phyloP scores from a whole-genome alignment of 106 monocot species.

The Dendrobium chrysotoxum region DNA sequence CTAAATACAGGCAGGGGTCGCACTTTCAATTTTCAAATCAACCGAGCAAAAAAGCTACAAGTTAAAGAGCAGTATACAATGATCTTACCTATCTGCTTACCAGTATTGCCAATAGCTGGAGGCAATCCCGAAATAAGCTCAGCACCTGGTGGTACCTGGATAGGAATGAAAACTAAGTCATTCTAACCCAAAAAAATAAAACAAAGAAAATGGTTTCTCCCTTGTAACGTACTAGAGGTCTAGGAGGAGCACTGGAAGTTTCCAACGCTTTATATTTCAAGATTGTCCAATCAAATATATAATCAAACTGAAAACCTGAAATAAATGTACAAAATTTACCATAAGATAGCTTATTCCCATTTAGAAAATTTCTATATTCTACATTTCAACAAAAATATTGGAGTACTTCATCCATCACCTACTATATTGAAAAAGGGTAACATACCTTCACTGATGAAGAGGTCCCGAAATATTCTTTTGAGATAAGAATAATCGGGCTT shows the following conservation, averaged over 20 bases:
- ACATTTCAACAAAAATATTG: too few species aligned
- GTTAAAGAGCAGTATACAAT: too few species aligned
- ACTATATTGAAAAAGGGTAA: neutral
- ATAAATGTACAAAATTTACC: neutral
- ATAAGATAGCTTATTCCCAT: too few species aligned
- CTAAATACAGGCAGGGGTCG: too few species aligned
- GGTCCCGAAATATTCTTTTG: constrained; percentile 67
- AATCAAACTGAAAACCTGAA: constrained; percentile 67
- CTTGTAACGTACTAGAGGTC: constrained; percentile 35
- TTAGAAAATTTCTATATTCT: too few species aligned
- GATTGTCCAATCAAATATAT: constrained; percentile 76
- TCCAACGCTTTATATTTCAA: constrained; percentile 65
- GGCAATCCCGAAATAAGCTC: constrained; percentile 53
- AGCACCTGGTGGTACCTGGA: constrained; percentile 35
- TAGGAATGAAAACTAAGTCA: neutral
- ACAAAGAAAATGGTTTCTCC: neutral
- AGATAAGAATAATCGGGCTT: constrained; percentile 75
- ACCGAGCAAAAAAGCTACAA: too few species aligned
- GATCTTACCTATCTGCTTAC: constrained; percentile 41
- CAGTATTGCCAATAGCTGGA: constrained; percentile 26
- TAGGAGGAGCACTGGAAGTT: constrained; percentile 29
- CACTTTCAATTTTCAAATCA: too few species aligned
- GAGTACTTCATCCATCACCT: too few species aligned
- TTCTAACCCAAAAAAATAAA: too few species aligned
- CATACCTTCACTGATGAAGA: constrained; percentile 71